Evolutionary conservation across 805 yeast species (phyloP).

Genomic region (Hanseniaspora pseudoguilliermondii): DNA sequence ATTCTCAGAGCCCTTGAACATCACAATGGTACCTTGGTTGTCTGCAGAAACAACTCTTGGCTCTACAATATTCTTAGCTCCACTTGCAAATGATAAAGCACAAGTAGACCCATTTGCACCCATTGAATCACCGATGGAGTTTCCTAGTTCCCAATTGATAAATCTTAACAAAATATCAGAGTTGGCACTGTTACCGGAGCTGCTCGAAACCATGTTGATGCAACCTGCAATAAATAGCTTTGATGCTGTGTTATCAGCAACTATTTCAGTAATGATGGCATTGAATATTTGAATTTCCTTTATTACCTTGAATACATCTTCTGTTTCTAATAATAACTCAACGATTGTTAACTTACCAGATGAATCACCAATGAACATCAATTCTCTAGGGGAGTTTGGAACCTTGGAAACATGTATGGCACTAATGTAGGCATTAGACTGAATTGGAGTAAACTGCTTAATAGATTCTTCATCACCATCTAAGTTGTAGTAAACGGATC

Average conservation of each 20-base stretch:
- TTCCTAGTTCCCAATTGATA: slow-evolving; percentile 68
- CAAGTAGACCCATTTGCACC: slow-evolving; percentile 8
- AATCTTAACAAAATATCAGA: slow-evolving; percentile 4
- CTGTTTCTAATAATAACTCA: slow-evolving; percentile 1
- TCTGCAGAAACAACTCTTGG: slow-evolving; percentile 45
- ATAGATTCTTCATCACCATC: not conserved
- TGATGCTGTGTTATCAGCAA: slow-evolving; percentile 7
- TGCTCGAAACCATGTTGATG: not conserved
- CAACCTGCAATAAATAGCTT: slow-evolving; percentile 4
- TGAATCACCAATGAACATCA: slow-evolving; percentile 8
- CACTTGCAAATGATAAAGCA: slow-evolving; percentile 7
- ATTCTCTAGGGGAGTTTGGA: slow-evolving; percentile 3
- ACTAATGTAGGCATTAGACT: slow-evolving; percentile 6
- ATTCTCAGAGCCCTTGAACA: slow-evolving; percentile 33
- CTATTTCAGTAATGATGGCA: slow-evolving; percentile 7
- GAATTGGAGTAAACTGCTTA: not conserved
- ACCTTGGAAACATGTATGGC: not conserved
- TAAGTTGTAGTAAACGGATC: not conserved
- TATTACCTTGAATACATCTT: slow-evolving; percentile 1
- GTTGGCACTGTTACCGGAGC: not conserved
- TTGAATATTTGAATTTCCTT: slow-evolving; percentile 10
- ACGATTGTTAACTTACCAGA: slow-evolving; percentile 5
- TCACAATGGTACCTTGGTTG: slow-evolving; percentile 76
- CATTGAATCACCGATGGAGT: slow-evolving; percentile 70
- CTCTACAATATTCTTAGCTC: not conserved